phyloP scores from a whole-genome alignment of 208 protist species.

The Wallacemonas sp. region DNA sequence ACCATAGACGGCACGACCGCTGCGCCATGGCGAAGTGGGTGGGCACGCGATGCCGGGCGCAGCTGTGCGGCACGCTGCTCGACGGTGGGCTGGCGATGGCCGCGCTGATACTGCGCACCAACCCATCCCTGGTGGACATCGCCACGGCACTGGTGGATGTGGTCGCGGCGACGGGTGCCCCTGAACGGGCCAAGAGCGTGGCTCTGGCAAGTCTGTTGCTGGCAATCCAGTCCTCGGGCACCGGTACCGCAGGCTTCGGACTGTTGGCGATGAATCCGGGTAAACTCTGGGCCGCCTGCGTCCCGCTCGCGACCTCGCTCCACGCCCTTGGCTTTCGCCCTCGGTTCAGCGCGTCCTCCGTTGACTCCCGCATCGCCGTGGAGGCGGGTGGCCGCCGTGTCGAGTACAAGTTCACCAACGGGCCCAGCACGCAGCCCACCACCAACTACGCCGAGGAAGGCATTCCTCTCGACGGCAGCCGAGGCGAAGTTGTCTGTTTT shows the following conservation, averaged over 20 bases:
- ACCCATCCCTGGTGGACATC: slow-evolving; percentile 31
- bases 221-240: not conserved
- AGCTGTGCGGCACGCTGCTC: slow-evolving; percentile 55
- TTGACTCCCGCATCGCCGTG: slow-evolving; percentile 25
- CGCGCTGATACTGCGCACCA: slow-evolving; percentile 37
- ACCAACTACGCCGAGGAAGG: slow-evolving; percentile 52
- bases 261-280: slow-evolving; percentile 29
- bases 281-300: slow-evolving; percentile 42
- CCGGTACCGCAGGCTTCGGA: slow-evolving; percentile 13
- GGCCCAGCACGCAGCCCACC: slow-evolving; percentile 19
- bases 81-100: slow-evolving; percentile 55
- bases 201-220: slow-evolving; percentile 3
- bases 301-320: slow-evolving; percentile 21
- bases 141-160: slow-evolving; percentile 55
- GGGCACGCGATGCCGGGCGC: slow-evolving; percentile 33
- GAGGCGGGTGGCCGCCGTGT: slow-evolving; percentile 39
- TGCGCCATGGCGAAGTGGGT: not conserved
- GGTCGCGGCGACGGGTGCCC: slow-evolving; percentile 13
- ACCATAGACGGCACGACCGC: not conserved
- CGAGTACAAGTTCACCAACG: slow-evolving; percentile 17
- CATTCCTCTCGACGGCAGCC: slow-evolving; percentile 58
- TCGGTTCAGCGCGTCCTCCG: slow-evolving; percentile 25
- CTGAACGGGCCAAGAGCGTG: not conserved
- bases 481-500: slow-evolving; percentile 69
- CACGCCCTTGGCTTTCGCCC: slow-evolving; percentile 24